phyloP scores from a whole-genome alignment of 225 moss, liverwort and hornwort genomes.

The Neckera pumila region DNA sequence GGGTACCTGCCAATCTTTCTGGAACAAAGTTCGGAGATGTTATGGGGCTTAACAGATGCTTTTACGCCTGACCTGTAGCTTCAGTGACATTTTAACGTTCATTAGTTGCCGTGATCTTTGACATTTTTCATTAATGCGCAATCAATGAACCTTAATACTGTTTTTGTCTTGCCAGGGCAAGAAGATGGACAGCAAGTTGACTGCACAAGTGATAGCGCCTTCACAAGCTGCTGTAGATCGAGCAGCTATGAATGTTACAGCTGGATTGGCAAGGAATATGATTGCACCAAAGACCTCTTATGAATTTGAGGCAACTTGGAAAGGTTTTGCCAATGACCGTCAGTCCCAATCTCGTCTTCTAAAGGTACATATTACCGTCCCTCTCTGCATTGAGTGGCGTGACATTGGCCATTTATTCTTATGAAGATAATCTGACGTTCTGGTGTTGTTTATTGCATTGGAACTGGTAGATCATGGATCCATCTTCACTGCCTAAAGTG shows the following conservation, averaged over 20 bases:
- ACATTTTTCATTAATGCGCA: background rate
- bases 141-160: background rate
- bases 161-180: constrained; percentile 27
- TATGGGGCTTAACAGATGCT: background rate
- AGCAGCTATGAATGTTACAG: constrained; percentile 59
- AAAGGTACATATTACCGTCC: constrained; percentile 30
- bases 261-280: constrained; percentile 63
- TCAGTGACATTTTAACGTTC: background rate
- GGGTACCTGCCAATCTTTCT: background rate
- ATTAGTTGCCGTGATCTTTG: background rate
- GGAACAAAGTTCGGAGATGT: background rate
- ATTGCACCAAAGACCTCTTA: constrained; percentile 78
- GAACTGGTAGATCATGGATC: constrained; percentile 62
- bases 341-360: constrained; percentile 59
- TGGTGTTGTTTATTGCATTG: background rate
- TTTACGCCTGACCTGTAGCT: background rate
- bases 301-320: constrained; percentile 91
- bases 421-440: background rate
- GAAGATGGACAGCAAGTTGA: constrained; percentile 29
- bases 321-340: constrained; percentile 68
- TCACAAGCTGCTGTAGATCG: constrained; percentile 71
- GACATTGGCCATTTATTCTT: background rate
- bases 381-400: background rate
- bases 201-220: constrained; percentile 32
- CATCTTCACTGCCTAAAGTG: constrained; percentile 59